phyloP scores from a whole-genome alignment of 768 basidiomycete species.

The Suillus weaverae region DNA sequence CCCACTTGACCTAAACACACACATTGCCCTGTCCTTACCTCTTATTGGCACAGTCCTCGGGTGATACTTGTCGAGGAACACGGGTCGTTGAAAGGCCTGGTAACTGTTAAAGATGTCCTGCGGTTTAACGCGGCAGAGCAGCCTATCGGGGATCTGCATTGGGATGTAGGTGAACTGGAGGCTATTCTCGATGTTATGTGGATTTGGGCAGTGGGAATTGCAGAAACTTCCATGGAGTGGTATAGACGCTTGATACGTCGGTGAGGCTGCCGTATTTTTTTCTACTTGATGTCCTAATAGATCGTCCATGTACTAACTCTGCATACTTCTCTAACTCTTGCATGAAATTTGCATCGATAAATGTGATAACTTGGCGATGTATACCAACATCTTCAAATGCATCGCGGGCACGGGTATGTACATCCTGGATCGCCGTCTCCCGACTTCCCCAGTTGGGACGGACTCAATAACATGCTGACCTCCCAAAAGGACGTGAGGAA shows the following conservation, averaged over 20 bases:
- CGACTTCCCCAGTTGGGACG: background rate
- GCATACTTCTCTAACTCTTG: background rate
- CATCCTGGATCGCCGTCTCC: background rate
- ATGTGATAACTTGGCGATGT: background rate
- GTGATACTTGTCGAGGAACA: conserved; percentile 93
- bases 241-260: conserved; percentile 24
- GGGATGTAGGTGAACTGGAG: conserved; percentile 67
- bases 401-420: background rate
- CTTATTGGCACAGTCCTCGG: conserved; percentile 62
- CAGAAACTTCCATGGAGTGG: conserved; percentile 33
- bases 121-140: conserved; percentile 74
- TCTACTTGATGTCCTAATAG: conserved; percentile 3
- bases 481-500: background rate
- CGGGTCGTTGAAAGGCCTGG: conserved; percentile 78
- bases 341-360: background rate
- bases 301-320: background rate
- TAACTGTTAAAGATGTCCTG: conserved; percentile 95
- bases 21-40: background rate
- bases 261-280: conserved; percentile 13
- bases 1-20: background rate
- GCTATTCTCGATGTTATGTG: conserved; percentile 62
- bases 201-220: conserved; percentile 47
- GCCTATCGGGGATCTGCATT: conserved; percentile 51
- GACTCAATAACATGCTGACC: background rate
- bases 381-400: background rate